Percentiles rank a stretch among this genome's conserved stretches.
Evolutionary conservation across 257 asterid genomes (phyloP).

Genomic region (Haberlea rhodopensis): DNA sequence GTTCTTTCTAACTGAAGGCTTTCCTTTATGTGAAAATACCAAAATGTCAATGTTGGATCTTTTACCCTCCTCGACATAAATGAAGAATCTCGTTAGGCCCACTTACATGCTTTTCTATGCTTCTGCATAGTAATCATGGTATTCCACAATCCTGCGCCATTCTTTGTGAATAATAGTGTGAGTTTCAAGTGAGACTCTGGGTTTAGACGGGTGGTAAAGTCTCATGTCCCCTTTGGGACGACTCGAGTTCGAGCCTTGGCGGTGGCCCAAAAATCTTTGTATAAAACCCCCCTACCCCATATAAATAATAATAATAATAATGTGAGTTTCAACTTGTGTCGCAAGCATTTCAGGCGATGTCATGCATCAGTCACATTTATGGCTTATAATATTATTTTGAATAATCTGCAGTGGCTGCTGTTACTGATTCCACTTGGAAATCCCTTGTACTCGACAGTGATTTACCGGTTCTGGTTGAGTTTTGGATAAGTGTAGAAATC

Average conservation of each 20-base stretch:
- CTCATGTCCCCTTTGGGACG: no score
- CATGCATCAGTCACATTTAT: not conserved
- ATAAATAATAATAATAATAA: no score
- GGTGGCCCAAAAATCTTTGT: no score
- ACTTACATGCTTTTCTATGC: not conserved
- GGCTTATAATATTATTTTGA: conserved; percentile 20
- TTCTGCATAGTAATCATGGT: no score
- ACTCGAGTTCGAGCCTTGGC: no score
- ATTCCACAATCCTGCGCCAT: no score
- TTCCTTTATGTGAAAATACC: not conserved
- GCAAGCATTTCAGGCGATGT: not conserved
- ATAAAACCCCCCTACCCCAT: no score
- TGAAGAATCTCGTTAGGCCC: not conserved
- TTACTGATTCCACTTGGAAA: conserved; percentile 61
- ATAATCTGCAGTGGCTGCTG: conserved; percentile 56
- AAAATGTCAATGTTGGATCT: not conserved
- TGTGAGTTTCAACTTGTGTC: not conserved
- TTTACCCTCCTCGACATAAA: not conserved
- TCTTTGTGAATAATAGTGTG: not conserved
- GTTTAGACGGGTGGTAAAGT: no score
- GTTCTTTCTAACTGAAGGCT: no score
- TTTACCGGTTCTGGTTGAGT: conserved; percentile 79
- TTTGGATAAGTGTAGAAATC: no score
- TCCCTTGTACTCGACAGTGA: conserved; percentile 48
- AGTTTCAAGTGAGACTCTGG: no score